Conservation (phyloP, 2,329 filamentous ascomycete species). For the Penicillium freii region DNA sequence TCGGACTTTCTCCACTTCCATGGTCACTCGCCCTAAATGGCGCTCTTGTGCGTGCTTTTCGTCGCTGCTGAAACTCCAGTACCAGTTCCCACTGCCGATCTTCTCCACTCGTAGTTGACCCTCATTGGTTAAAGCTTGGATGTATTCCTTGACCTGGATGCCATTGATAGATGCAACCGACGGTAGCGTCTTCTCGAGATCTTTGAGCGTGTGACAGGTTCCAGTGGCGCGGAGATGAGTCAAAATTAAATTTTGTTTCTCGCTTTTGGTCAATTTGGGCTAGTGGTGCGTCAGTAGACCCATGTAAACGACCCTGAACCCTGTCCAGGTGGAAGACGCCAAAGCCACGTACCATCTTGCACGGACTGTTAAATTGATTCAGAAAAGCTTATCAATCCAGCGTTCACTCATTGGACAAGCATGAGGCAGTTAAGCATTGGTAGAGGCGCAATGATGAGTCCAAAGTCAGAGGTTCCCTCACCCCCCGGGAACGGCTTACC, state of each 20-base stretch:
- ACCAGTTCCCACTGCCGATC: conserved; percentile 70
- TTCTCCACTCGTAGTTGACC: conserved; percentile 64
- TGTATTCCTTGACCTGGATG: conserved; percentile 67
- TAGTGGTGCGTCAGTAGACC: conserved; percentile 28
- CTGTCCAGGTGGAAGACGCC: background rate
- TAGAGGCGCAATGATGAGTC: conserved; percentile 7
- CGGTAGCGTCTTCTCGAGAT: conserved; percentile 64
- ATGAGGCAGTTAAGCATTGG: conserved; percentile 10
- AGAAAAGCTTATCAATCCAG: conserved; percentile 1
- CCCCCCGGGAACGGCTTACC: background rate
- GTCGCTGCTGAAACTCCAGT: conserved; percentile 65
- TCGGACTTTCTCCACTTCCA: conserved; percentile 32
- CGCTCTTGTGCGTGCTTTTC: conserved; percentile 50
- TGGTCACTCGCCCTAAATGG: conserved; percentile 26
- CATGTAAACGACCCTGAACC: background rate
- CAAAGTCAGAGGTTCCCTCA: background rate
- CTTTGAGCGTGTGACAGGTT: conserved; percentile 64
- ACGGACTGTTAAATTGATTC: background rate
- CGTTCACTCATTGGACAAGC: conserved; percentile 1
- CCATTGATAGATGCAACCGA: conserved; percentile 61
- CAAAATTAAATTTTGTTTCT: conserved; percentile 59
- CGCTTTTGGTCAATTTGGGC: conserved; percentile 57
- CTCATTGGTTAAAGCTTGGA: conserved; percentile 62
- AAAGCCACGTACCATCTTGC: conserved; percentile 20
- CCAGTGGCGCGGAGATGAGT: conserved; percentile 59